These are phyloP conservation scores for Entomortierella parvispora DNA, from an alignment of 192 early-diverging fungal species.

Conservation along the genomic window DNA sequence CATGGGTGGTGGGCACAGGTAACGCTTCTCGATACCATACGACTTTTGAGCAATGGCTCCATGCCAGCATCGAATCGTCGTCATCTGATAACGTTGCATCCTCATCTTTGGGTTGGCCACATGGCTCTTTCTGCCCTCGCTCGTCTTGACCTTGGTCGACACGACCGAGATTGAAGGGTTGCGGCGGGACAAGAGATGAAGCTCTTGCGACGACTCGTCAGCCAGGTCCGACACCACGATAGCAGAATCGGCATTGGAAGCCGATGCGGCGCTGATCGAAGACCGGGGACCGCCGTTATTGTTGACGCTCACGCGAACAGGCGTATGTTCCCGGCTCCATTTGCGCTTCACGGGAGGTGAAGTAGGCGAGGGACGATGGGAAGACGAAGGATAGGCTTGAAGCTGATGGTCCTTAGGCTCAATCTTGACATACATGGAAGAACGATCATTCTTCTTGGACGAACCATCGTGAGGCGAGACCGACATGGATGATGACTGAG, in stretches of 20 bases:
- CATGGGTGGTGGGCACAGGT: constrained; percentile 81
- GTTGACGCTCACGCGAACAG: constrained; percentile 13
- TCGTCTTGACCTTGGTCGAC: neutral
- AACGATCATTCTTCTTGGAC: constrained; percentile 19
- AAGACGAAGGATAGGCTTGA: neutral
- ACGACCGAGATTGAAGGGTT: neutral
- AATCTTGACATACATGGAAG: constrained; percentile 33
- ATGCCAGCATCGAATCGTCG: constrained; percentile 84
- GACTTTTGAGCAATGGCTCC: constrained; percentile 92
- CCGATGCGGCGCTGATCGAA: neutral
- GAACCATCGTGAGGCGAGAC: constrained; percentile 18
- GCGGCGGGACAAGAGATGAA: constrained; percentile 45
- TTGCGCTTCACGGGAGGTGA: constrained; percentile 26
- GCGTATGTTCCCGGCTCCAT: constrained; percentile 47
- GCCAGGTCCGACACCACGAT: neutral
- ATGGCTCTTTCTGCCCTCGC: constrained; percentile 7
- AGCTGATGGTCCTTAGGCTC: constrained; percentile 36
- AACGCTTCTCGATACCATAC: constrained; percentile 93
- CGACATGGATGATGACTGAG: constrained; percentile 5
- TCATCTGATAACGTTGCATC: constrained; percentile 56
- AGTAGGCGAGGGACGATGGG: neutral
- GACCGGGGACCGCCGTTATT: neutral
- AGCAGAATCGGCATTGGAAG: neutral
- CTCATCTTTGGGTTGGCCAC: constrained; percentile 22
- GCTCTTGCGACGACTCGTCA: constrained; percentile 39